A percentile compares a stretch with the other conserved stretches of the same genome.
Conservation (phyloP, 257 asterid genomes). For the Primulina tabacum region DNA sequence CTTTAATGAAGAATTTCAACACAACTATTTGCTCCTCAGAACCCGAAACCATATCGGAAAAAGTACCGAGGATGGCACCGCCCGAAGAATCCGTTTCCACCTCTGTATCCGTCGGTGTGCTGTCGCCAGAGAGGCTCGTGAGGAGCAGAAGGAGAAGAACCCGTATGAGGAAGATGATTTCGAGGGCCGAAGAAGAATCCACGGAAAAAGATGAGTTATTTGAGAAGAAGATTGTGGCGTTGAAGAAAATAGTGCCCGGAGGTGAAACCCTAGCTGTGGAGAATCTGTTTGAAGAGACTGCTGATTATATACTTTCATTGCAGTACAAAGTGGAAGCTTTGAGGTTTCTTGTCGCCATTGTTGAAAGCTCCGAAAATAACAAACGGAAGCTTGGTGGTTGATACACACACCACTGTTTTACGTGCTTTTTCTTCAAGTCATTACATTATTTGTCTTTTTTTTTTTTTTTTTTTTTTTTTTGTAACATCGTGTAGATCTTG, state of each 20-base stretch:
- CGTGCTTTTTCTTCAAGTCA: background rate
- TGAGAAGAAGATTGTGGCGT: slow-evolving; percentile 47
- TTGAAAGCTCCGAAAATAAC: slow-evolving; percentile 36
- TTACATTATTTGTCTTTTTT: too few species aligned
- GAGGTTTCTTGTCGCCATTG: slow-evolving; percentile 45
- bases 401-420: background rate
- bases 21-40: slow-evolving; percentile 7
- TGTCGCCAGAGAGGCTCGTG: slow-evolving; percentile 15
- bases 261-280: slow-evolving; percentile 49
- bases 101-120: slow-evolving; percentile 15
- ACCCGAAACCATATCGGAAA: slow-evolving; percentile 23
- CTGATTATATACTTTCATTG: slow-evolving; percentile 52
- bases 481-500: too few species aligned
- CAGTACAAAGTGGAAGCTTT: slow-evolving; percentile 48
- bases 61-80: slow-evolving; percentile 8
- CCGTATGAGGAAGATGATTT: slow-evolving; percentile 16
- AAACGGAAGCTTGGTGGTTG: slow-evolving; percentile 50
- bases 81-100: slow-evolving; percentile 19
- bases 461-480: too few species aligned
- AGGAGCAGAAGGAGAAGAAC: slow-evolving; percentile 23
- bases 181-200: slow-evolving; percentile 1
- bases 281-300: slow-evolving; percentile 56
- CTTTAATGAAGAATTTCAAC: slow-evolving; percentile 32
- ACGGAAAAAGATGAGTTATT: slow-evolving; percentile 33
- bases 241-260: slow-evolving; percentile 64